Evolutionary conservation across 2,329 filamentous ascomycete species (phyloP), one percentile per base, ranked within the genome.

Genomic region (Fusarium brevicatenulatum): DNA sequence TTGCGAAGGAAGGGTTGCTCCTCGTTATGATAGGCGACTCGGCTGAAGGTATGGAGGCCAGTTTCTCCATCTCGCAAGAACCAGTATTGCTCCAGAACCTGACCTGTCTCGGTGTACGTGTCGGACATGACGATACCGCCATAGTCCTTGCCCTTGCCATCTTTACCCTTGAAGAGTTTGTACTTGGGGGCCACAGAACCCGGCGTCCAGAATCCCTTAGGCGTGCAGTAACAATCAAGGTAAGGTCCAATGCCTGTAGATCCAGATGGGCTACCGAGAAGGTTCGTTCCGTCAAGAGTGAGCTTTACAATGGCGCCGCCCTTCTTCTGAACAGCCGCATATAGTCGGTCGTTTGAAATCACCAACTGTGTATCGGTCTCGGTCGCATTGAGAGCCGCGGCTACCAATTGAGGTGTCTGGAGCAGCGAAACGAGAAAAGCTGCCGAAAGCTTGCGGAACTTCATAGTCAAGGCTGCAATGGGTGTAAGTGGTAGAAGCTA

Each of bases 31-130:
- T 92, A 92, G 2, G 85, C 83, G 15, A 90, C 79, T n/a, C 89
- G 85, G 64, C 85, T 88, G 78, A 91, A 91, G 1, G 85, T 87
- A 74, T 91, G 90, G 40, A 91, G 78, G 0, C 90, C 90, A 1
- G 90, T 91, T 77, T 92, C 90, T 3, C 86, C 87, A 49, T 90
- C 89, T 16, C 87, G 83, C 6, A 91, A 80, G 72, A 91, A 91
- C 88, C 88, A 91, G 78, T 91, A 91, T 75, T 91, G 89, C 74
- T 91, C 86, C 21, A 92, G 81, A 10, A 87, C 75, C 75, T 91
- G 89, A 5, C 89, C 88, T 0, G 89, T 91, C 1, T 84, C 81
- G 1, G 85, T 82, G 74, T 90, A 91, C 1, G 84, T 87, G 66
- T 91, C 88, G 52, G 86, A 87, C 84, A 91, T 87, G 46, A 87